These are phyloP conservation scores for Camelina hispida DNA, from an alignment of 345 rosid genomes.

Conservation along the genomic window DNA sequence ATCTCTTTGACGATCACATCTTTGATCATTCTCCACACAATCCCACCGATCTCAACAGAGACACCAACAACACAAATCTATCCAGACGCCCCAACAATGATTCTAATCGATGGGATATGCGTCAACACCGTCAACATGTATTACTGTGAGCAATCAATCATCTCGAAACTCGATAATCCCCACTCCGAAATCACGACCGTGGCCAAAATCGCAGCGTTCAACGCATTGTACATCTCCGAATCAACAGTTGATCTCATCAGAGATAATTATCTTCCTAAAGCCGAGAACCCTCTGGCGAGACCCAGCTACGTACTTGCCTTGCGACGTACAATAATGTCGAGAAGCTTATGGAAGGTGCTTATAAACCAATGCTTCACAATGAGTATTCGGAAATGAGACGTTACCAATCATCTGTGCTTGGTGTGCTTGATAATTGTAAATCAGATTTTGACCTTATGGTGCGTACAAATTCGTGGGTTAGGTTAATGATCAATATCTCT, in stretches of 20 bases:
- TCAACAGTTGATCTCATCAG: not conserved
- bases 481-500: not conserved
- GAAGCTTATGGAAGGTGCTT: slow-evolving; percentile 4
- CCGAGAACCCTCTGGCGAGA: not conserved
- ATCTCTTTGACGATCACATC: not conserved
- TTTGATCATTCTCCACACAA: slow-evolving; percentile 10
- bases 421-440: not conserved
- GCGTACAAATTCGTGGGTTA: slow-evolving; percentile 1
- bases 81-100: slow-evolving; percentile 30
- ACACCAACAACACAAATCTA: not conserved
- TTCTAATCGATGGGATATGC: slow-evolving; percentile 21
- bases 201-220: slow-evolving; percentile 7
- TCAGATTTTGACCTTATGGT: not conserved
- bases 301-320: slow-evolving; percentile 6
- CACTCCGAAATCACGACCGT: not conserved
- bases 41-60: not conserved
- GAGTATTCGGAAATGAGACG: slow-evolving; percentile 19
- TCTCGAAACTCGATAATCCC: not conserved
- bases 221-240: not conserved
- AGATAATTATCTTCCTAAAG: slow-evolving; percentile 11
- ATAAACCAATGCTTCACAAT: not conserved
- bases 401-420: slow-evolving; percentile 21
- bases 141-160: slow-evolving; percentile 20
- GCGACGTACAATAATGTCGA: not conserved
- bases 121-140: not conserved